Conservation (phyloP, 495 filamentous ascomycete species). For the Clavariopsis aquatica region DNA sequence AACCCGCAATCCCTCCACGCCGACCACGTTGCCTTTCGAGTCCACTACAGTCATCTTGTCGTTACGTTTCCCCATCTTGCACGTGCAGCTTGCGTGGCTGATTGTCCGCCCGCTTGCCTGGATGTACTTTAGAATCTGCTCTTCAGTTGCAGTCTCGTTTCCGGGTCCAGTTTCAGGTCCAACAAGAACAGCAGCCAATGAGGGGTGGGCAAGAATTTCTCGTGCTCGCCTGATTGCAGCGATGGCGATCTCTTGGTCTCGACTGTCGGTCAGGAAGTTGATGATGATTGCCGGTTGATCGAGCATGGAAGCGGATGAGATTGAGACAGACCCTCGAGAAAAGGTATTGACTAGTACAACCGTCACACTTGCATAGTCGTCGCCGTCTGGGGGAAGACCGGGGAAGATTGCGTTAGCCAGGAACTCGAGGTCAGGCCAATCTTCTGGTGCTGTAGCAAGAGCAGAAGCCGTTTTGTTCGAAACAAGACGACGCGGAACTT, state of each 20-base stretch:
- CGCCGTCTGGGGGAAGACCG: background rate
- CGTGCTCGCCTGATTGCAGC: constrained; percentile 7
- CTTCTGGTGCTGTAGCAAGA: constrained; percentile 1
- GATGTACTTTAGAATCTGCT: constrained; percentile 53
- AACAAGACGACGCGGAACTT: constrained; percentile 23
- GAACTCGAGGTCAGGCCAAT: constrained; percentile 31
- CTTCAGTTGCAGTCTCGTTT: constrained; percentile 49
- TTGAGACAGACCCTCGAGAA: constrained; percentile 17
- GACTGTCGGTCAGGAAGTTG: constrained; percentile 5
- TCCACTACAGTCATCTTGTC: constrained; percentile 60
- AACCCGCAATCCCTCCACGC: constrained; percentile 55
- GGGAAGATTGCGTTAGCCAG: background rate
- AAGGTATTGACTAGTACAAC: background rate
- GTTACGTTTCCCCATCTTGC: constrained; percentile 53
- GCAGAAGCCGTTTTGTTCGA: constrained; percentile 42
- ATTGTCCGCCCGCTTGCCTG: constrained; percentile 46
- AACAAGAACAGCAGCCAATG: constrained; percentile 43
- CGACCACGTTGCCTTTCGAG: constrained; percentile 51
- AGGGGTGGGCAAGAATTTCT: constrained; percentile 7
- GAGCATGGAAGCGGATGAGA: constrained; percentile 1
- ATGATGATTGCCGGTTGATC: constrained; percentile 14
- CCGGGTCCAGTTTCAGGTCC: constrained; percentile 52
- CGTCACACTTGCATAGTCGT: too few species aligned
- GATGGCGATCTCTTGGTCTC: constrained; percentile 21
- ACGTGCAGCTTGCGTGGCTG: constrained; percentile 55